Conservation (phyloP, 164 flowering plant species). For the Piper betle region DNA sequence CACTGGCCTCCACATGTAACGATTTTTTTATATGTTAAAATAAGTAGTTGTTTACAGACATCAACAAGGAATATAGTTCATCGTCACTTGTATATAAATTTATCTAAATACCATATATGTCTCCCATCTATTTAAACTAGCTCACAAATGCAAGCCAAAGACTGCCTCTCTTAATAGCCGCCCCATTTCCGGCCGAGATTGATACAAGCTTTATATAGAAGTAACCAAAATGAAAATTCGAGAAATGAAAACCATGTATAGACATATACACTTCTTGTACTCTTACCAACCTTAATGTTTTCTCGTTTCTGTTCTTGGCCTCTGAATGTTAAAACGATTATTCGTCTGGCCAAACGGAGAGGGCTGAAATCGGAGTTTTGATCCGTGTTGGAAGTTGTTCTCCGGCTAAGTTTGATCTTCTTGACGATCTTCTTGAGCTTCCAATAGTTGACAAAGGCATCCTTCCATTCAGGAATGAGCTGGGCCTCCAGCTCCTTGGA, state of each 20-base stretch:
- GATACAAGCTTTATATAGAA: not conserved
- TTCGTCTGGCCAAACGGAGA: slow-evolving; percentile 18
- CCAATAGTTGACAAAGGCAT: slow-evolving; percentile 88
- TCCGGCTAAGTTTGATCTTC: slow-evolving; percentile 48
- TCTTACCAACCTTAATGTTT: slow-evolving; percentile 26
- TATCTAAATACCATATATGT: no score
- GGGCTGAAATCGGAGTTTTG: slow-evolving; percentile 45
- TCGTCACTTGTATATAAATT: not conserved
- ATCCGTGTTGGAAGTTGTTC: slow-evolving; percentile 14
- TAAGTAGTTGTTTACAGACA: not conserved
- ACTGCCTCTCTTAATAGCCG: not conserved
- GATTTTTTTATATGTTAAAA: no score
- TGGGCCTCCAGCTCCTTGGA: slow-evolving; percentile 96
- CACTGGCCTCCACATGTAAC: no score
- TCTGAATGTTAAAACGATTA: slow-evolving; percentile 7
- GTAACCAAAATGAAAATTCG: no score
- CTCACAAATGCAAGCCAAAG: no score
- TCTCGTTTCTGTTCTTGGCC: slow-evolving; percentile 8
- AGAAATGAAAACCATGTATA: no score
- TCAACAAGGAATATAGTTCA: not conserved
- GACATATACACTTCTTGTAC: no score
- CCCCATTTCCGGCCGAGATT: not conserved
- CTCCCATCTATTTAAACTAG: no score
- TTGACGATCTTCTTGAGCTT: slow-evolving; percentile 76
- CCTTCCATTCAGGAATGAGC: slow-evolving; percentile 95